These are phyloP conservation scores for Sicyos baderoa DNA, from an alignment of 306 rosid genomes.

Conservation along the genomic window DNA sequence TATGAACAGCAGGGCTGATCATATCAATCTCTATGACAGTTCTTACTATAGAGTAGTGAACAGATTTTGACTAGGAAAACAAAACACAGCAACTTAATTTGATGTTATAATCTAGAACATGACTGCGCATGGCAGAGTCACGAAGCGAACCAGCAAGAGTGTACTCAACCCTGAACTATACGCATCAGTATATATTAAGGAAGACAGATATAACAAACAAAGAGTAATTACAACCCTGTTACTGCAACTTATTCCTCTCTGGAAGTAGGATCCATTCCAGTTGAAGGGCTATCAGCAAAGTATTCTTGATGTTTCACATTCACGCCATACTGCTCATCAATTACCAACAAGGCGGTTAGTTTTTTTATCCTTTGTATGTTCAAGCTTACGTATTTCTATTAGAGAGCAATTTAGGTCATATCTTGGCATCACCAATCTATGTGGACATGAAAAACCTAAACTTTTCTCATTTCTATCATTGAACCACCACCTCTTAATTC, in stretches of 20 bases:
- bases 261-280: constrained; percentile 80
- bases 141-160: background rate
- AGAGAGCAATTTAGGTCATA: too few species aligned
- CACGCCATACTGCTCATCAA: constrained; percentile 33
- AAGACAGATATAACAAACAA: constrained; percentile 9
- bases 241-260: constrained; percentile 61
- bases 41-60: background rate
- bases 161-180: constrained; percentile 5
- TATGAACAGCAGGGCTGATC: background rate
- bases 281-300: constrained; percentile 87
- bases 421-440: too few species aligned
- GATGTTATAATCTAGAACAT: constrained; percentile 9
- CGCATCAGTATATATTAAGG: constrained; percentile 6
- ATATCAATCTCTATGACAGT: background rate
- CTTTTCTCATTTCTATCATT: too few species aligned
- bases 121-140: background rate
- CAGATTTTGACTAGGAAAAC: background rate
- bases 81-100: constrained; percentile 8
- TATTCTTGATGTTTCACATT: constrained; percentile 94
- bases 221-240: background rate
- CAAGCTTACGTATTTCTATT: background rate
- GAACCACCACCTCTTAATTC: too few species aligned
- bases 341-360: background rate
- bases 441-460: too few species aligned
- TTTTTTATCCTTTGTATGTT: background rate